Conservation (phyloP, 2,329 filamentous ascomycete species). For the Chrysoporthe cubensis region DNA sequence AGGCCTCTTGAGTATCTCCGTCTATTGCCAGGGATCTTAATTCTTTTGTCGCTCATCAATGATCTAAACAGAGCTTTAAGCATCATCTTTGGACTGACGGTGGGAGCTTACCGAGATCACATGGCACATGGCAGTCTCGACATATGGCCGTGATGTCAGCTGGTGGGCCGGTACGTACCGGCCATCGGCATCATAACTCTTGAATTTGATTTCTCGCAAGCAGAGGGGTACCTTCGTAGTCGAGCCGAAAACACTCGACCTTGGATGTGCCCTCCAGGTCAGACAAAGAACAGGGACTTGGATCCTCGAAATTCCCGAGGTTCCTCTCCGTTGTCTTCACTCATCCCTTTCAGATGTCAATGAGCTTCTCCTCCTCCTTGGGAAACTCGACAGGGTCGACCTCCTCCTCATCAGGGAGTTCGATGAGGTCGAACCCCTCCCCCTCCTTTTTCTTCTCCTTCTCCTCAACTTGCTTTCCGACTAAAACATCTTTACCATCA, state of each 20-base stretch:
- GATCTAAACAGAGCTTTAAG: not conserved
- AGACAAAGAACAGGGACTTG: not conserved
- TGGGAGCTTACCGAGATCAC: not conserved
- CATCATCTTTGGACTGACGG: not conserved
- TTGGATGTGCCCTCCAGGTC: not conserved
- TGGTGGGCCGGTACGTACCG: not conserved
- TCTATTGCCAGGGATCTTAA: not conserved
- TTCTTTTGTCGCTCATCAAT: not conserved
- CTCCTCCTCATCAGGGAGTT: not conserved
- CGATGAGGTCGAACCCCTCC: not conserved
- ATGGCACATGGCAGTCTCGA: not conserved
- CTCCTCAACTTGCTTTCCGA: too few species aligned
- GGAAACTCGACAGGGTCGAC: not conserved
- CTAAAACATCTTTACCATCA: too few species aligned
- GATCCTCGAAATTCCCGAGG: not conserved
- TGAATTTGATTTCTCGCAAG: not conserved
- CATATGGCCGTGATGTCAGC: not conserved
- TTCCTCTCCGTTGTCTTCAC: not conserved
- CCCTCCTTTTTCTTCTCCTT: not conserved
- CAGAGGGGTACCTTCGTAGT: not conserved
- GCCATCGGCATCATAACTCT: not conserved
- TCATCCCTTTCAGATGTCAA: not conserved
- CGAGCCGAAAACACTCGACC: not conserved
- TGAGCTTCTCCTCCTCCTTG: not conserved
- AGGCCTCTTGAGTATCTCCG: not conserved